Base-by-base conservation (phyloP, 345 rosid species). In the Brassica nigra region DNA sequence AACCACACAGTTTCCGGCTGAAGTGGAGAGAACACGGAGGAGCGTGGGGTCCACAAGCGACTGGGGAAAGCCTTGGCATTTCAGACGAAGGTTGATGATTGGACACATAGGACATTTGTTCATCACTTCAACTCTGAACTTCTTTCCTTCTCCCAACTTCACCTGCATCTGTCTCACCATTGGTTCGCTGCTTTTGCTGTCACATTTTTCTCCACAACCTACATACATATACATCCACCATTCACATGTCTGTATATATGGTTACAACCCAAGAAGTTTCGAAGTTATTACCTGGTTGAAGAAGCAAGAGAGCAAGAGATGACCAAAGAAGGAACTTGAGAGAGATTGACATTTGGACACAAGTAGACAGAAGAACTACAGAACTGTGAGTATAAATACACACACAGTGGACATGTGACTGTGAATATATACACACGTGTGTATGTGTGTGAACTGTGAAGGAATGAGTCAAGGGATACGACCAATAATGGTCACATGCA, bases 401-500 rank as follows among this genome's bases (percentile, higher is more conserved):
- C 42, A 37, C 4, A 61, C 52, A 55, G 11, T 18, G 18, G 18
- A 18, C 18, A 18, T 18, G 18, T 18, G 18, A 18, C 18, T 18
- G 18, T 18, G 18, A 18, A 18, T 18, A 18, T 18, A 18, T 18
- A 18, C 18, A 18, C 18, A 18, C 18, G 18, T 57, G 8, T 27
- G 44, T 39, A 39, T 39, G 47, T 42, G 52, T 11, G 71, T 31
- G 68, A 8, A 39, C 12, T 0, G 73, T 23, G 74, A 68, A 62
- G 20, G 82, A 73, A 61, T 47, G 64, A 15, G 78, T 72, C 78
- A 79, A 72, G 69, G 71, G 62, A 70, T 80, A 70, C 61, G 76
- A 70, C 83, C 79, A 80, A 63, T 49, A 79, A 52, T 73, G 62
- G 69, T 79, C 82, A 79, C 82, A 79, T 80, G 83, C 79, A 70